phyloP scores from a whole-genome alignment of 1,284 basidiomycete genomes.

The Xerocomus nothofagi region DNA sequence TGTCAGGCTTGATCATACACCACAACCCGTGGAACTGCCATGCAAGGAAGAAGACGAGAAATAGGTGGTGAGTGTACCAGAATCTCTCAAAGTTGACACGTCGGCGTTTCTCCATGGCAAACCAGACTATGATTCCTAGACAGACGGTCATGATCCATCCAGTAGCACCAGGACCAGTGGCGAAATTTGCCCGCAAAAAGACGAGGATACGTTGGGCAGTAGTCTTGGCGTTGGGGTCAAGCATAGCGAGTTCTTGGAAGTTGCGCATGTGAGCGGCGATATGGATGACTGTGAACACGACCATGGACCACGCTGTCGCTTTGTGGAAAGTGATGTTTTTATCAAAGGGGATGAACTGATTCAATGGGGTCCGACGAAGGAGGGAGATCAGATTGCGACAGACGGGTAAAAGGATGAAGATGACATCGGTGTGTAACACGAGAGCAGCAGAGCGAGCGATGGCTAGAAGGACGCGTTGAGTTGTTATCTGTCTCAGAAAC shows the following conservation, averaged over 20 bases:
- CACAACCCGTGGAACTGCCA: constrained; percentile 96
- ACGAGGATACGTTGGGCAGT: constrained; percentile 56
- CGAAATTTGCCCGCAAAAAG: constrained; percentile 77
- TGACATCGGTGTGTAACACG: constrained; percentile 82
- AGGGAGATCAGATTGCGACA: constrained; percentile 90
- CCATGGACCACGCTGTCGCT: constrained; percentile 84
- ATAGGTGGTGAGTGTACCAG: constrained; percentile 89
- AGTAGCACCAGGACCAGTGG: constrained; percentile 85
- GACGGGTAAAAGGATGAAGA: constrained; percentile 88
- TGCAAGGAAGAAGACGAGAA: constrained; percentile 84
- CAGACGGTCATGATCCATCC: constrained; percentile 87
- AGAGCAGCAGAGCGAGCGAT: constrained; percentile 84
- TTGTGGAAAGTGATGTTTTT: constrained; percentile 89
- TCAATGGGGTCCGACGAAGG: constrained; percentile 78
- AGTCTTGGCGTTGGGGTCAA: constrained; percentile 51
- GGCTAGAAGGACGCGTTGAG: constrained; percentile 41
- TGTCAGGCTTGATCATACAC: constrained; percentile 91
- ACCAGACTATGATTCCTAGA: constrained; percentile 78
- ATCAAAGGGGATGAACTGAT: constrained; percentile 86
- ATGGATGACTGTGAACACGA: constrained; percentile 72
- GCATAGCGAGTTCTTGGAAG: constrained; percentile 67
- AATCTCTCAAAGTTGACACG: constrained; percentile 79
- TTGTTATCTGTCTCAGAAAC: not conserved
- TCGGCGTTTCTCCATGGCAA: constrained; percentile 75
- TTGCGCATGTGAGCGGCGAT: constrained; percentile 79